Evolutionary conservation across 2,329 filamentous ascomycete genomes (phyloP), one percentile per base, ranked within the genome.

Genomic region (Botryotinia globosa): DNA sequence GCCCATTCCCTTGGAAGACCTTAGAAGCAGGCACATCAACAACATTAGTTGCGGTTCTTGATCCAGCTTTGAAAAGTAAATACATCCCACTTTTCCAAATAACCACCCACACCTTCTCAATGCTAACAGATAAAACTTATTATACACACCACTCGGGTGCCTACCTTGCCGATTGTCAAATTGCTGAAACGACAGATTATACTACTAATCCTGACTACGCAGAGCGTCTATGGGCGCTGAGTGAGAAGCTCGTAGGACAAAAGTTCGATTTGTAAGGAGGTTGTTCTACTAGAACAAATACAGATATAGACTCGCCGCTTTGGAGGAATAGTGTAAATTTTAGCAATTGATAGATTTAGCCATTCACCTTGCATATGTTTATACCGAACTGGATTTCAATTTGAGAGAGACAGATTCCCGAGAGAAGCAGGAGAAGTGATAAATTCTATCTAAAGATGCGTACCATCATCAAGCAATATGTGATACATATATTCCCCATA

Each of bases 181-280:
- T 72, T 22, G 1, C 29, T 25, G 29, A 58, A 25, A 51, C 56
- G 6, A 45, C 56, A 20, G 56, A 69, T 0, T 65, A 72, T 18
- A 61, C 67, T 1, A 39, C 51, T 2, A 56, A 69, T 39, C 25
- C 58, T n/a, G 63, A 74, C 22, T 66, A 72, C 16, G 71, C 58
- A 8, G 56, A 73, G 39, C 71, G 45, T n/a, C n/a, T 75, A 5
- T 76, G 75, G 75, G 48, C 32, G n/a, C 44, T 75, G 42, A 74
- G 72, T 69, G 74, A 74, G 72, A 67, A 71, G 37, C n/a, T 75
- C n/a, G 72, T 75, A 29, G 74, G 74, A 9, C 68, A 74, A 72
- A 66, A 73, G 29, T 76, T 76, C 48, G 20, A 65, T 16, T 29
- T 56, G 9, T 72, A 48, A 68, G 14, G 3, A 32, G n/a, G 8